Conservation (phyloP, 768 basidiomycete species). For the Sporobolomyces phaffii region DNA sequence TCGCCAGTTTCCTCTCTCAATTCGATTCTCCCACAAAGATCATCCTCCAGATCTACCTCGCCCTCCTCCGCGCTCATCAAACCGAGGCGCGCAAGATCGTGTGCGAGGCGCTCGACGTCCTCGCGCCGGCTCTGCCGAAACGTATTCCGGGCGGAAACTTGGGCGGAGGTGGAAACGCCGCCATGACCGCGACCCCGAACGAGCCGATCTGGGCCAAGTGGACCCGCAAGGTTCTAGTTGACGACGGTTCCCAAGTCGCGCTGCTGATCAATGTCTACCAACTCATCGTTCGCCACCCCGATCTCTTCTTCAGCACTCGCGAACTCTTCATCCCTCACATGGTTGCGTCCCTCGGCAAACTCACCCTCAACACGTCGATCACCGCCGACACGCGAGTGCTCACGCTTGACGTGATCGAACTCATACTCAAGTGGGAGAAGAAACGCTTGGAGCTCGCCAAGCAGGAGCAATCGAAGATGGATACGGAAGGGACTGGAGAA, state of each 20-base stretch:
- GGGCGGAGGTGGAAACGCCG: constrained; percentile 52
- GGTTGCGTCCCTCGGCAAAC: constrained; percentile 77
- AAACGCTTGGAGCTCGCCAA: constrained; percentile 43
- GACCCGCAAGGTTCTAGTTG: constrained; percentile 74
- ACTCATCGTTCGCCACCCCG: constrained; percentile 80
- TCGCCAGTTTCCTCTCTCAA: constrained; percentile 76
- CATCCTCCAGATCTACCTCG: constrained; percentile 81
- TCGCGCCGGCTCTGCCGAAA: constrained; percentile 72
- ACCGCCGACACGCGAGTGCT: constrained; percentile 74
- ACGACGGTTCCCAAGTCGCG: constrained; percentile 66
- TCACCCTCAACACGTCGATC: constrained; percentile 67
- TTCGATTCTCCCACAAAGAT: constrained; percentile 88
- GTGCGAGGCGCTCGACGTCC: constrained; percentile 76
- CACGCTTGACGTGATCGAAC: constrained; percentile 82
- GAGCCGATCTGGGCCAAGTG: constrained; percentile 69
- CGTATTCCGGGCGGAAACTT: constrained; percentile 49
- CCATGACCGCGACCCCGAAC: constrained; percentile 23
- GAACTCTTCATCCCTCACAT: constrained; percentile 89
- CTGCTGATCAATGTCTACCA: constrained; percentile 78
- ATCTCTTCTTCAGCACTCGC: constrained; percentile 86
- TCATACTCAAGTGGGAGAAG: constrained; percentile 85
- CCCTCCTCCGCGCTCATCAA: constrained; percentile 72
- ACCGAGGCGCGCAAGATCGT: constrained; percentile 70
- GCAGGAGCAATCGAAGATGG: constrained; percentile 48
- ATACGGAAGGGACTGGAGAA: constrained; percentile 6